Conservation (phyloP, 2,329 filamentous ascomycete species). For the Microcyclospora tardicrescens region DNA sequence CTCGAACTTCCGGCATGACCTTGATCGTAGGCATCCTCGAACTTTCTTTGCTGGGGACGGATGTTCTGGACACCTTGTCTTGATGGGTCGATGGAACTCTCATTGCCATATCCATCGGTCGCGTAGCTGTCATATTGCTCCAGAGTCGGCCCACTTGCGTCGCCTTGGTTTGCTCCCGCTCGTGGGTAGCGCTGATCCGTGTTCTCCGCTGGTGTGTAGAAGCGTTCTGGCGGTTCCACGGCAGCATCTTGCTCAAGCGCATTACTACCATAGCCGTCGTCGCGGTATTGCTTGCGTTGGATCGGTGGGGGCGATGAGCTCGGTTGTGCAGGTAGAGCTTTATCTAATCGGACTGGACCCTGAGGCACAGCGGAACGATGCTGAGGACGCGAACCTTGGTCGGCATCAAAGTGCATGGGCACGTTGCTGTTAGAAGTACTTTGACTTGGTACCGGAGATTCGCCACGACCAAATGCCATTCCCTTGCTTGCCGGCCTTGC, state of each 20-base stretch:
- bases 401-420: slow-evolving; percentile 30
- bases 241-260: slow-evolving; percentile 4
- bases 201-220: slow-evolving; percentile 19
- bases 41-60: slow-evolving; percentile 71
- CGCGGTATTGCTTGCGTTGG: slow-evolving; percentile 19
- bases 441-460: slow-evolving; percentile 32
- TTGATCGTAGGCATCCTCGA: slow-evolving; percentile 75
- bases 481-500: slow-evolving; percentile 24
- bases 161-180: slow-evolving; percentile 4
- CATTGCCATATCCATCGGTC: slow-evolving; percentile 22
- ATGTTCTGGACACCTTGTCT: slow-evolving; percentile 18
- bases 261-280: slow-evolving; percentile 19
- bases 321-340: slow-evolving; percentile 16
- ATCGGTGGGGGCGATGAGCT: slow-evolving; percentile 8
- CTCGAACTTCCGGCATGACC: slow-evolving; percentile 68
- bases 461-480: slow-evolving; percentile 32
- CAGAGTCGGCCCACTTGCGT: slow-evolving; percentile 21
- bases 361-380: slow-evolving; percentile 8
- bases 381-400: slow-evolving; percentile 12
- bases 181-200: slow-evolving; percentile 4
- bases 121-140: slow-evolving; percentile 11
- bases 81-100: slow-evolving; percentile 19
- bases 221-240: slow-evolving; percentile 18
- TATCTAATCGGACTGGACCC: slow-evolving; percentile 13
- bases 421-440: slow-evolving; percentile 32